These are phyloP conservation scores for Somion occarium DNA, from an alignment of 1,284 basidiomycete species.

Conservation along the genomic window DNA sequence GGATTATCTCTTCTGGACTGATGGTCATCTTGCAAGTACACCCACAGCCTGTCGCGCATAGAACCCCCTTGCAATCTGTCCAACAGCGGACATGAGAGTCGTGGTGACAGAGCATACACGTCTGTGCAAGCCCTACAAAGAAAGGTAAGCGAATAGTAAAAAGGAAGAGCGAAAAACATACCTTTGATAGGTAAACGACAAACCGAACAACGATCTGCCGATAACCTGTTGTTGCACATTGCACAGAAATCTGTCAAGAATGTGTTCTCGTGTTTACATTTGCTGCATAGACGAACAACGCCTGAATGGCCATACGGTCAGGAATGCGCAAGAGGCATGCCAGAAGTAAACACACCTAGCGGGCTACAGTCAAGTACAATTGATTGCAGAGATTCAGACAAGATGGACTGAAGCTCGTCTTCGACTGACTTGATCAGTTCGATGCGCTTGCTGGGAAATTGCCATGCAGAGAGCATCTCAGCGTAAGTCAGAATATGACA, in stretches of 20 bases:
- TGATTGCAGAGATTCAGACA: conserved; percentile 22
- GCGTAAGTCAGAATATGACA: conserved; percentile 68
- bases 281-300: conserved; percentile 30
- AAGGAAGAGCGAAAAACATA: conserved; percentile 25
- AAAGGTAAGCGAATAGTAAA: neutral
- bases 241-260: conserved; percentile 32
- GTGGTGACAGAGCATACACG: conserved; percentile 24
- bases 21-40: conserved; percentile 17
- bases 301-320: neutral
- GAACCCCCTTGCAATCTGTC: conserved; percentile 16
- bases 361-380: conserved; percentile 31
- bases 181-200: conserved; percentile 80
- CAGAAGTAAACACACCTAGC: conserved; percentile 15
- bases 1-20: neutral
- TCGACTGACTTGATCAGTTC: conserved; percentile 64
- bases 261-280: conserved; percentile 21
- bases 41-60: conserved; percentile 27
- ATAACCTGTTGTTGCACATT: conserved; percentile 41
- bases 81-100: conserved; percentile 25
- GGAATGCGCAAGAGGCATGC: no score
- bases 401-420: conserved; percentile 24
- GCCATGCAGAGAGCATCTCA: conserved; percentile 70
- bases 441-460: conserved; percentile 60
- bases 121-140: conserved; percentile 22
- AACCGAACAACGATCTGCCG: conserved; percentile 57